Conservation (phyloP, 2,329 filamentous ascomycete genomes). For the Coniochaeta prunicola region DNA sequence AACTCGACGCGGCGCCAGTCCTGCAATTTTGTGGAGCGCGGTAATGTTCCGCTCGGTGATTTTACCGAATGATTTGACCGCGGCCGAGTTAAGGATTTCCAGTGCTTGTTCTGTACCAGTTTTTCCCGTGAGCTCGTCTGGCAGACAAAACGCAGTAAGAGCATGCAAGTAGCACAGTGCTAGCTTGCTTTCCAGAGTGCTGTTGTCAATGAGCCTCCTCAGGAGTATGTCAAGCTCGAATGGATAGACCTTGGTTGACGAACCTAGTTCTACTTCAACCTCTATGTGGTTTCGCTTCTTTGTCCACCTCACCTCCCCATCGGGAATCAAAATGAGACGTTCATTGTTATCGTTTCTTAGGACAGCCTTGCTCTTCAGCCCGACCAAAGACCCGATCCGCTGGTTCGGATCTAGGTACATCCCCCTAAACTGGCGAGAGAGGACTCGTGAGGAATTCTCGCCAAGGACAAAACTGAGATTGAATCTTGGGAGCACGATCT, state of each 20-base stretch:
- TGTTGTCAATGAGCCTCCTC: slow-evolving; percentile 41
- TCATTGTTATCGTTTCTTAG: slow-evolving; percentile 20
- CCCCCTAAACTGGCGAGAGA: slow-evolving; percentile 41
- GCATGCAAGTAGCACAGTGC: slow-evolving; percentile 45
- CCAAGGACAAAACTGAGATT: slow-evolving; percentile 37
- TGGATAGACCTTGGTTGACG: slow-evolving; percentile 20
- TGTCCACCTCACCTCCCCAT: slow-evolving; percentile 20
- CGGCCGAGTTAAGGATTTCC: slow-evolving; percentile 37
- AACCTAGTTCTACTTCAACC: slow-evolving; percentile 24
- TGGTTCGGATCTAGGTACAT: slow-evolving; percentile 41
- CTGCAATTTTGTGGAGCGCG: slow-evolving; percentile 28
- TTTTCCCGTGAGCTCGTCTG: slow-evolving; percentile 36
- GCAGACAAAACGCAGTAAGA: slow-evolving; percentile 42
- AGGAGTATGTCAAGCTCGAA: slow-evolving; percentile 44
- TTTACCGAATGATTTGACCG: slow-evolving; percentile 36
- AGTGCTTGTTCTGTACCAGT: slow-evolving; percentile 51
- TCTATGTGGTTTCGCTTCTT: slow-evolving; percentile 19
- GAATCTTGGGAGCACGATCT: slow-evolving; percentile 37
- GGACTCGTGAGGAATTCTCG: slow-evolving; percentile 17
- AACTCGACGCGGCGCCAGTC: slow-evolving; percentile 30
- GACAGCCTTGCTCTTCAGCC: slow-evolving; percentile 41
- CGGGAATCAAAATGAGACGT: slow-evolving; percentile 29
- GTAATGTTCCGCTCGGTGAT: slow-evolving; percentile 27
- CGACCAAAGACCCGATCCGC: slow-evolving; percentile 37
- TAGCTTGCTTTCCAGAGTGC: slow-evolving; percentile 42